phyloP scores from a whole-genome alignment of 352 stramenopile species.

The Aphanomyces euteiches region DNA sequence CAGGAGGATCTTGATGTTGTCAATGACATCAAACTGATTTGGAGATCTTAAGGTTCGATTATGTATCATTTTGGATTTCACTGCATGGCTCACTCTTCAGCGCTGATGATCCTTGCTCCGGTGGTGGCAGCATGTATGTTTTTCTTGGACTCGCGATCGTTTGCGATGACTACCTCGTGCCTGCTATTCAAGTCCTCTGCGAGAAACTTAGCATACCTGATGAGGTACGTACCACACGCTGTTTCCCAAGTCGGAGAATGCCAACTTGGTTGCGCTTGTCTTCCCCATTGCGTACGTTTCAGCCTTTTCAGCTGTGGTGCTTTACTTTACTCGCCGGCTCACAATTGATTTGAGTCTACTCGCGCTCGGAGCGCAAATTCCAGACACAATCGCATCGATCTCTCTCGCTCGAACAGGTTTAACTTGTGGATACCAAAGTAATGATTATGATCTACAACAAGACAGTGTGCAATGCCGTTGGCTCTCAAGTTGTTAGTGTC shows the following conservation, averaged over 20 bases:
- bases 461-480: slow-evolving; percentile 75
- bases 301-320: slow-evolving; percentile 64
- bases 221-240: slow-evolving; percentile 41
- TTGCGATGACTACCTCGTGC: slow-evolving; percentile 85
- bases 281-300: slow-evolving; percentile 69
- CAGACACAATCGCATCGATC: slow-evolving; percentile 73
- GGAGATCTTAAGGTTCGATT: too few relatives aligned
- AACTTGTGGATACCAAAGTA: background rate
- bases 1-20: background rate
- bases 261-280: slow-evolving; percentile 53
- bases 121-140: slow-evolving; percentile 42
- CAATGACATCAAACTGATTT: background rate
- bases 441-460: slow-evolving; percentile 22
- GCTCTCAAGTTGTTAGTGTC: slow-evolving; percentile 86
- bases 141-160: slow-evolving; percentile 86
- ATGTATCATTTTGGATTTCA: too few relatives aligned
- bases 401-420: slow-evolving; percentile 54
- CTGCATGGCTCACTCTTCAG: background rate
- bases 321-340: slow-evolving; percentile 61
- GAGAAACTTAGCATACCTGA: slow-evolving; percentile 54
- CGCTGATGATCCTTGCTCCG: background rate
- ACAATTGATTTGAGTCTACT: slow-evolving; percentile 33
- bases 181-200: slow-evolving; percentile 69
- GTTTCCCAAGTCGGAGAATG: too few relatives aligned
- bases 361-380: slow-evolving; percentile 71